phyloP scores from a whole-genome alignment of 164 flowering plant genomes.

The Chimonanthus praecox region DNA sequence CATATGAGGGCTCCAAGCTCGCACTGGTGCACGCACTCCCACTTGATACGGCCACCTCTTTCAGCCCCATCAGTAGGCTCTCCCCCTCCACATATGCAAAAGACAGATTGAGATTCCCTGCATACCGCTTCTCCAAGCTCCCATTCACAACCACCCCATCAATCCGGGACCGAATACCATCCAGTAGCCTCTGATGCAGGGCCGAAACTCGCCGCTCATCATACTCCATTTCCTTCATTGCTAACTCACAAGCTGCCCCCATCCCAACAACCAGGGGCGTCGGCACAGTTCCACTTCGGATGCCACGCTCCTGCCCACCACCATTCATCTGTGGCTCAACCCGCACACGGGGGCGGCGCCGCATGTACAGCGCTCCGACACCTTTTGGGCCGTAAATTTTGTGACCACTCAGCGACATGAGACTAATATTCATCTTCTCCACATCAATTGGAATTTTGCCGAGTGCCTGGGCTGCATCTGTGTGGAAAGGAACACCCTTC shows the following conservation, averaged over 20 bases:
- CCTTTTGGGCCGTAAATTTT: conserved; percentile 96
- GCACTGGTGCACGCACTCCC: conserved; percentile 98
- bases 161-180: conserved; percentile 57
- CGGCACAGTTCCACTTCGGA: conserved; percentile 92
- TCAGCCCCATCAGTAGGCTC: conserved; percentile 93
- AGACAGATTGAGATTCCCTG: conserved; percentile 85
- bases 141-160: conserved; percentile 93
- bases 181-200: conserved; percentile 64
- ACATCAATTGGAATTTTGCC: conserved; percentile 88
- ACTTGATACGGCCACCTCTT: conserved; percentile 95
- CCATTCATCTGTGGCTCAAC: conserved; percentile 96
- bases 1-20: conserved; percentile 93
- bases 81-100: conserved; percentile 97
- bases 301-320: conserved; percentile 94
- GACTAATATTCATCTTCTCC: conserved; percentile 71
- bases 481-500: conserved; percentile 58
- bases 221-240: conserved; percentile 81
- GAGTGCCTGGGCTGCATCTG: conserved; percentile 91
- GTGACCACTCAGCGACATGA: conserved; percentile 92
- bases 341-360: conserved; percentile 74
- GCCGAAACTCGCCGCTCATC: conserved; percentile 52
- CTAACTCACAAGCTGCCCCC: conserved; percentile 90
- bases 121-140: conserved; percentile 67
- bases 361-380: conserved; percentile 79
- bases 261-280: conserved; percentile 90